A percentile compares a stretch with the other conserved stretches of the same genome.
Conservation (phyloP, 2,329 filamentous ascomycete species). For the Penicillium oxalicum region DNA sequence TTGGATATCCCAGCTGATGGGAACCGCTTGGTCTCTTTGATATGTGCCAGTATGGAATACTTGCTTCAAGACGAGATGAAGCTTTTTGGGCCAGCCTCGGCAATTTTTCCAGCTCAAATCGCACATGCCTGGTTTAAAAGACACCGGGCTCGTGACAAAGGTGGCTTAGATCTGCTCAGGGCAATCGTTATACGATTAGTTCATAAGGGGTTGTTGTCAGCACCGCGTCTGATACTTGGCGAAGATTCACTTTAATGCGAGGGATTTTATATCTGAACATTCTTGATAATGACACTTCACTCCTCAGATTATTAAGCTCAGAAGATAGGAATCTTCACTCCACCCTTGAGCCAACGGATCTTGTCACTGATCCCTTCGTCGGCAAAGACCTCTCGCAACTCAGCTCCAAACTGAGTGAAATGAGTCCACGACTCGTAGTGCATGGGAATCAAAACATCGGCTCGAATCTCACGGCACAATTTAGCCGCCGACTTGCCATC, state of each 20-base stretch:
- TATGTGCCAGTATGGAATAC: slow-evolving; percentile 35
- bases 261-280: background rate
- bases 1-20: too few species aligned
- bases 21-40: slow-evolving; percentile 18
- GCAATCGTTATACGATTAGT: slow-evolving; percentile 8
- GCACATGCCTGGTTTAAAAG: slow-evolving; percentile 4
- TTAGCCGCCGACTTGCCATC: slow-evolving; percentile 39
- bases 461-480: slow-evolving; percentile 37
- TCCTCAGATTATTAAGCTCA: background rate
- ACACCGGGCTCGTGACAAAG: background rate
- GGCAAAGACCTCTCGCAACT: slow-evolving; percentile 29
- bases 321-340: slow-evolving; percentile 10
- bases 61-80: slow-evolving; percentile 37
- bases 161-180: slow-evolving; percentile 1
- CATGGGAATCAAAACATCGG: slow-evolving; percentile 43
- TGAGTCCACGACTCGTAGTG: slow-evolving; percentile 46
- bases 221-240: background rate
- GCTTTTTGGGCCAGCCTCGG: slow-evolving; percentile 36
- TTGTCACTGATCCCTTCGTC: slow-evolving; percentile 32
- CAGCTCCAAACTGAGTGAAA: slow-evolving; percentile 35
- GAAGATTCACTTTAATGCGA: background rate
- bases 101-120: slow-evolving; percentile 25
- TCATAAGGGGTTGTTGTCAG: background rate
- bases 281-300: too few species aligned
- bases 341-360: slow-evolving; percentile 33